Percentiles rank a stretch among this genome's conserved stretches.
Conservation (phyloP, 805 yeast species). For the Kuraishia ogatae region DNA sequence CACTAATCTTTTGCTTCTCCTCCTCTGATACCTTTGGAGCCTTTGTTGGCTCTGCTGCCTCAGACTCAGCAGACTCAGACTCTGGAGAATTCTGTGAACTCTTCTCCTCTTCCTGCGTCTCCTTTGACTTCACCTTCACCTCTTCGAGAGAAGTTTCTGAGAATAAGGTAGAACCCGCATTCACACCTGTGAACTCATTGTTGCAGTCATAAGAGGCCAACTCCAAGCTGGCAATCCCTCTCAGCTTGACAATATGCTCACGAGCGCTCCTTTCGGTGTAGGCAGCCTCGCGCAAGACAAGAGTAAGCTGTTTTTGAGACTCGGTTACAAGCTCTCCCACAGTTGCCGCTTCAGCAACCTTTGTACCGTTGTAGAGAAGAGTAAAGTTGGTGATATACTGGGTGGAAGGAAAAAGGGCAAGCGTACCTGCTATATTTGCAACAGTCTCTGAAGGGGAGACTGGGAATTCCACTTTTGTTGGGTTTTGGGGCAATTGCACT, state of each 20-base stretch:
- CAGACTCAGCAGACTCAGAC: slow-evolving; percentile 11
- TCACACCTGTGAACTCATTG: slow-evolving; percentile 23
- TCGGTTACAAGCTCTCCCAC: slow-evolving; percentile 19
- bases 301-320: slow-evolving; percentile 14
- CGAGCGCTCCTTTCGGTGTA: slow-evolving; percentile 55
- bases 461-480: slow-evolving; percentile 16
- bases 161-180: slow-evolving; percentile 46
- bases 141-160: slow-evolving; percentile 28
- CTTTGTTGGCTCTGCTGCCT: slow-evolving; percentile 6
- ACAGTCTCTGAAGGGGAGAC: slow-evolving; percentile 33
- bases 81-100: slow-evolving; percentile 8
- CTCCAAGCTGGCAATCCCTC: slow-evolving; percentile 52
- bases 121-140: slow-evolving; percentile 11
- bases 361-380: slow-evolving; percentile 28
- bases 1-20: slow-evolving; percentile 17
- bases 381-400: slow-evolving; percentile 55
- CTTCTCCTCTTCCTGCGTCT: slow-evolving; percentile 8
- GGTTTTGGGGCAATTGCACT: slow-evolving; percentile 17
- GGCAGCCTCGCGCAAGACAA: slow-evolving; percentile 42
- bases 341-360: slow-evolving; percentile 17
- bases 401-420: slow-evolving; percentile 48
- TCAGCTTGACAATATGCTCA: slow-evolving; percentile 52
- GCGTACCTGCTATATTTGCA: slow-evolving; percentile 47
- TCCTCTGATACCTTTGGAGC: slow-evolving; percentile 17
- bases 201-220: slow-evolving; percentile 33